Percentiles rank a stretch among this genome's conserved stretches.
These are phyloP conservation scores for Tilletia caries DNA, from an alignment of 1,284 basidiomycete genomes.

Conservation along the genomic window DNA sequence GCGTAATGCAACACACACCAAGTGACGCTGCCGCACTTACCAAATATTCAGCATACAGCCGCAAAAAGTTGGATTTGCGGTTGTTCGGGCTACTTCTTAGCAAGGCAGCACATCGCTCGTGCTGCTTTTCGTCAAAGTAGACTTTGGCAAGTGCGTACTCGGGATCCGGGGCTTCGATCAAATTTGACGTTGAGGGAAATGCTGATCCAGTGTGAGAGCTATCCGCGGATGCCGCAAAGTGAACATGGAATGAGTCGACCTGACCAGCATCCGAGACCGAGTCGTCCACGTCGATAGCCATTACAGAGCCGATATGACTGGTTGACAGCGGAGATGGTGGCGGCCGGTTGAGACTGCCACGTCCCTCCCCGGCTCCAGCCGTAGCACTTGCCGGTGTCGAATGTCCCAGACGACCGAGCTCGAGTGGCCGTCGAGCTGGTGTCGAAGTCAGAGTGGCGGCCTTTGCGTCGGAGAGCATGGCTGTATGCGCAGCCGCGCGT, in stretches of 20 bases:
- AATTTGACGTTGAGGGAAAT: not conserved
- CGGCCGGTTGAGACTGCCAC: conserved; percentile 22
- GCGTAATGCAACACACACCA: too few relatives aligned
- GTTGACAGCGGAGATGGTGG: conserved; percentile 15
- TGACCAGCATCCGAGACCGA: conserved; percentile 29
- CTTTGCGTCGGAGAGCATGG: not conserved
- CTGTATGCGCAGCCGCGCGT: conserved; percentile 15
- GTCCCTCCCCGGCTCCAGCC: conserved; percentile 19
- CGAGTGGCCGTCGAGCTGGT: conserved; percentile 12
- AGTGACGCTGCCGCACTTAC: conserved; percentile 59
- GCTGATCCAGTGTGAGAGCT: conserved; percentile 3
- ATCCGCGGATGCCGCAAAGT: conserved; percentile 21
- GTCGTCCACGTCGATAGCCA: conserved; percentile 24
- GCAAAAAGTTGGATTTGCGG: conserved; percentile 70
- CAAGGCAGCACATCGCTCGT: conserved; percentile 66
- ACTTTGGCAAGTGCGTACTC: conserved; percentile 68
- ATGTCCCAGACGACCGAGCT: conserved; percentile 16
- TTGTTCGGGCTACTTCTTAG: conserved; percentile 23
- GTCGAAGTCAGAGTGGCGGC: not conserved
- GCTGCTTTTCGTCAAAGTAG: conserved; percentile 76
- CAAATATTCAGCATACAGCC: conserved; percentile 76
- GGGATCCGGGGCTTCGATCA: conserved; percentile 52
- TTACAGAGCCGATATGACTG: conserved; percentile 26
- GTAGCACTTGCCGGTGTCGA: conserved; percentile 26
- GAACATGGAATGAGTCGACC: conserved; percentile 24